Base-by-base conservation (phyloP, 345 rosid genomes). In the Pistacia integerrima region DNA sequence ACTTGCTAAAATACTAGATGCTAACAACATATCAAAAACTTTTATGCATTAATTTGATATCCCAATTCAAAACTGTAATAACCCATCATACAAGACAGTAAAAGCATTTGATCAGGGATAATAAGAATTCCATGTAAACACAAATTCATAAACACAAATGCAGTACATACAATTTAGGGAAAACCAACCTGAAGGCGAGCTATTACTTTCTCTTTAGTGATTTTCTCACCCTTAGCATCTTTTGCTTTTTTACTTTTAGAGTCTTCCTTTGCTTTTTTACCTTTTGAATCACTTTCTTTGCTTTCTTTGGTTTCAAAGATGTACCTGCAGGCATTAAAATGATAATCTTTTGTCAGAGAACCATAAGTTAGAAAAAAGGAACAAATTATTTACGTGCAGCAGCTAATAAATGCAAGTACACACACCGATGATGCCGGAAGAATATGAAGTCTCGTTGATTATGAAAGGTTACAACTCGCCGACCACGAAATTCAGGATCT, bases 381-480 rank as follows among this genome's bases (percentile, higher is more conserved):
- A 9, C 14, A 54, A 74, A 20, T 18, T 18, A 2, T 52, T 38
- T 4, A 52, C 69, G 35, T 28, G 20, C 35, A 57, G n/a, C 28
- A 48, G 58, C 62, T 49, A 51, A 46, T 56, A 11, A 76, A 57
- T 44, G 70, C 30, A 28, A 11, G 25, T 69, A 58, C 11, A 74
- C 85, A 33, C 70, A 96, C 98, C 99, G 83, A 74, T 94, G 99
- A 81, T 97, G 99, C 55, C 99, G 83, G 80, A 97, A 94, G 80
- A 97, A 92, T 75, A 97, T 88, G 66, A 91, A 94, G 82, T 97
- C 99, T 1, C 98, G 88, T 83, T 97, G 98, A 84, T 97, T 97
- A 82, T 97, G 98, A 57, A 97, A 94, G 14, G 99, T 97, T 18
- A 88, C 96, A 83, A 97, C 97, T 79, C 97, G 85, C 11, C 98